Conservation (phyloP, 441 rosid species). For the Hura crepitans region DNA sequence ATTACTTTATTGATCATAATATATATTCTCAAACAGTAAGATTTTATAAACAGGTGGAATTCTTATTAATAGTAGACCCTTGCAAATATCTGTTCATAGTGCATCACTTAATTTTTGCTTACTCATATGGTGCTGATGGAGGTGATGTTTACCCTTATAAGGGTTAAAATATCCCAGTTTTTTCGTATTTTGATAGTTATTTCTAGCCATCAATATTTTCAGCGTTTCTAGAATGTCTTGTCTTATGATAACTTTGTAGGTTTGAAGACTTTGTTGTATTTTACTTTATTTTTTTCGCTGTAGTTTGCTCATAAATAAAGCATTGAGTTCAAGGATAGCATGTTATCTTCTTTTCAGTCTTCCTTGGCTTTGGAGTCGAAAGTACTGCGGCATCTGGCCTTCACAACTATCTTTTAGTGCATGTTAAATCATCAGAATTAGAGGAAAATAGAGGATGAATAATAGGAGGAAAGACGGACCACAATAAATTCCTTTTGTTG, state of each 20-base stretch:
- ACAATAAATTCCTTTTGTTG: not conserved
- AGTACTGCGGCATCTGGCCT: not conserved
- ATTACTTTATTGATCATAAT: not conserved
- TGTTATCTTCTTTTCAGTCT: not conserved
- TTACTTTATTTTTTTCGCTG: not conserved
- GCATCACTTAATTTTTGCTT: not conserved
- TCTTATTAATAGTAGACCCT: not conserved
- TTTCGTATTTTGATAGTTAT: not conserved
- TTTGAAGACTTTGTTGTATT: not conserved
- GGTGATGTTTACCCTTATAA: not conserved
- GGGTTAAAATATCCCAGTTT: not conserved
- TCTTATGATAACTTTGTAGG: not conserved
- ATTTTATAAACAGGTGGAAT: not conserved
- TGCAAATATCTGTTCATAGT: not conserved
- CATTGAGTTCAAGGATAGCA: not conserved
- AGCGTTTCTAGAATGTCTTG: not conserved
- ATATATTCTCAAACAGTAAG: not conserved
- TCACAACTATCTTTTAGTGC: not conserved
- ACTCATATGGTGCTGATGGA: not conserved
- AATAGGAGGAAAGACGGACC: not conserved
- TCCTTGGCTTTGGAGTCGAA: not conserved
- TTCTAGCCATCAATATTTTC: not conserved
- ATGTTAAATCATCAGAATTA: not conserved
- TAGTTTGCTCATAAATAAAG: not conserved
- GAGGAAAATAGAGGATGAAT: not conserved